phyloP scores from a whole-genome alignment of 2,329 filamentous ascomycete genomes.

The Geoglossum cookeanum region DNA sequence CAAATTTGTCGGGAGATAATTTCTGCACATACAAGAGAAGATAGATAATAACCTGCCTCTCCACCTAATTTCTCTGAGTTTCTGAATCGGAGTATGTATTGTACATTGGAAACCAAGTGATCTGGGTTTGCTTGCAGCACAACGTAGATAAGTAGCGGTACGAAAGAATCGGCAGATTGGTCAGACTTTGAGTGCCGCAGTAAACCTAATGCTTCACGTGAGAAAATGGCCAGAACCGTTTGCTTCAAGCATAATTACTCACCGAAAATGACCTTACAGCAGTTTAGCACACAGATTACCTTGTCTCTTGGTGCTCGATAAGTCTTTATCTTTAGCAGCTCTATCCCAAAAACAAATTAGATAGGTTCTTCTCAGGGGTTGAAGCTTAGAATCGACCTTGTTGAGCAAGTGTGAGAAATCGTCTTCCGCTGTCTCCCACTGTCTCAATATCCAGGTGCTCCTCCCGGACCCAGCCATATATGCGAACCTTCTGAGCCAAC shows the following conservation, averaged over 20 bases:
- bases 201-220: conserved; percentile 35
- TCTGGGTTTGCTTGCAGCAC: conserved; percentile 89
- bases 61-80: conserved; percentile 94
- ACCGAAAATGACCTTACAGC: conserved; percentile 99
- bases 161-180: conserved; percentile 89
- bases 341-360: conserved; percentile 27
- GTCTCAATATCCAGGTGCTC: conserved; percentile 84
- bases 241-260: conserved; percentile 13
- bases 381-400: conserved; percentile 37
- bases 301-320: conserved; percentile 96
- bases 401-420: conserved; percentile 76
- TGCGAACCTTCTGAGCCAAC: conserved; percentile 88
- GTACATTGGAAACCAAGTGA: conserved; percentile 89
- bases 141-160: conserved; percentile 87
- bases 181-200: conserved; percentile 84
- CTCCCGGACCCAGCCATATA: conserved; percentile 88
- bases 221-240: conserved; percentile 3
- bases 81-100: conserved; percentile 91
- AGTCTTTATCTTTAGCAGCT: conserved; percentile 87
- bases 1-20: not conserved
- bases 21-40: conserved; percentile 48
- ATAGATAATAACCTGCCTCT: conserved; percentile 97
- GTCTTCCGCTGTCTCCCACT: conserved; percentile 66
- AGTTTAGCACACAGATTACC: conserved; percentile 94
- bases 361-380: not conserved